Evolutionary conservation across 1,139 yeast species (phyloP), one percentile per base, ranked within the genome.

Genomic region (Magnusiomyces suaveolens): DNA sequence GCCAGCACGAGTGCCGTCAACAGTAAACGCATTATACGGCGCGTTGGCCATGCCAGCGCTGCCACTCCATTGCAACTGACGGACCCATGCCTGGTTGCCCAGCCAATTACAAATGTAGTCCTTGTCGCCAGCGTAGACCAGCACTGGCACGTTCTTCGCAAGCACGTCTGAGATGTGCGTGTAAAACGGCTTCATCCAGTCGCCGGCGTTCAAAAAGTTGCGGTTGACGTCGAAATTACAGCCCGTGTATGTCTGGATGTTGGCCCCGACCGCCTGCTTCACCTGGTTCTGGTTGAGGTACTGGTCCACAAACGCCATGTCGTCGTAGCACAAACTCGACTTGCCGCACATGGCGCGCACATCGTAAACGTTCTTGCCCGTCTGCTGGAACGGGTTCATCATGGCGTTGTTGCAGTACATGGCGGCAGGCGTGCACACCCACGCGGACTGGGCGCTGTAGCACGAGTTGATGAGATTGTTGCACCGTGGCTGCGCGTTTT

Each of bases 331-430:
- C 64, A 90, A 78, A n/a, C n/a, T n/a, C n/a, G n/a, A n/a, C 57
- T 63, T 64, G 53, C 76, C 82, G 72, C 98, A 92, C 71, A 80
- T 79, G 65, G 81, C 82, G 72, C 98, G 83, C 63, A 92, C 86
- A 67, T 92, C 98, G 70, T 92, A 92, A 53, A 89, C 96, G 67
- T 92, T 90, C 71, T 84, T 82, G 51, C 97, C 97, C 21, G 97
- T 85, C 69, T 80, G 79, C n/a, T n/a, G n/a, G n/a, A n/a, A n/a
- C n/a, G n/a, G n/a, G 44, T 67, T 69, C 70, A 83, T 88, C 76
- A 89, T 74, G 72, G 84, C 83, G 64, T 85, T 84, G 75, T 87
- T 86, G 79, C 97, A 92, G 77, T 89, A 89, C 59, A 88, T 79
- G 29, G 88, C 75, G 43, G 97, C 97, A 18, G 97, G 97, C 54